Conservation (phyloP, 2,329 filamentous ascomycete species). For the Cladosporium sp. region DNA sequence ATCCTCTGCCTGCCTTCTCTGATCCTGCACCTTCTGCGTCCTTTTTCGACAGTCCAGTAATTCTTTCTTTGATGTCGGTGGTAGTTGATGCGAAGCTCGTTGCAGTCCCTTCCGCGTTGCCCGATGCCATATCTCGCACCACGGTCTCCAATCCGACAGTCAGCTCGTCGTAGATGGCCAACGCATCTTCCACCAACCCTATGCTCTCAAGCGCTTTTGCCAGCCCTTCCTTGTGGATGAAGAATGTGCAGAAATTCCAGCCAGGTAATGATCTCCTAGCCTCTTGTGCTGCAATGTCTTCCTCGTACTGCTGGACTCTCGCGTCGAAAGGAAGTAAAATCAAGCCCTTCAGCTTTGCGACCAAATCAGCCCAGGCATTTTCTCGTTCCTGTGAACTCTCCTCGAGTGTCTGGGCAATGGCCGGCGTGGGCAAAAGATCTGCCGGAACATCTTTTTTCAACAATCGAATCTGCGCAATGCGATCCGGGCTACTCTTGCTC, state of each 20-base stretch:
- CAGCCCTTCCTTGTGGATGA: conserved; percentile 92
- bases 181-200: conserved; percentile 87
- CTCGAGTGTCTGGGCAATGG: conserved; percentile 49
- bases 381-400: conserved; percentile 76
- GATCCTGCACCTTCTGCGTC: conserved; percentile 8
- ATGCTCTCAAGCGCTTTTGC: conserved; percentile 94
- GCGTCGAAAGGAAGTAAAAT: conserved; percentile 88
- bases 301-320: conserved; percentile 89
- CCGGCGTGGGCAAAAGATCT: conserved; percentile 42
- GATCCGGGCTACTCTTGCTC: conserved; percentile 68
- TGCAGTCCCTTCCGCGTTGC: conserved; percentile 61
- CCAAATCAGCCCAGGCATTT: conserved; percentile 76
- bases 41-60: conserved; percentile 16
- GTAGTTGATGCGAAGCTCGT: conserved; percentile 70
- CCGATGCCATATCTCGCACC: conserved; percentile 65
- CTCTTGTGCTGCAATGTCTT: conserved; percentile 93
- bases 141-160: conserved; percentile 80
- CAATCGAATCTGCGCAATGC: conserved; percentile 80
- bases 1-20: conserved; percentile 8
- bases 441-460: conserved; percentile 45
- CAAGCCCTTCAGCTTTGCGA: conserved; percentile 78
- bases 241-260: conserved; percentile 99
- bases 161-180: conserved; percentile 92
- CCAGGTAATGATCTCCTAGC: conserved; percentile 80
- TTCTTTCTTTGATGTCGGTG: conserved; percentile 55